A percentile compares a stretch with the other conserved stretches of the same genome.
These are phyloP conservation scores for Umbelopsis isabellina DNA, from an alignment of 192 early-diverging fungal species.

Conservation along the genomic window DNA sequence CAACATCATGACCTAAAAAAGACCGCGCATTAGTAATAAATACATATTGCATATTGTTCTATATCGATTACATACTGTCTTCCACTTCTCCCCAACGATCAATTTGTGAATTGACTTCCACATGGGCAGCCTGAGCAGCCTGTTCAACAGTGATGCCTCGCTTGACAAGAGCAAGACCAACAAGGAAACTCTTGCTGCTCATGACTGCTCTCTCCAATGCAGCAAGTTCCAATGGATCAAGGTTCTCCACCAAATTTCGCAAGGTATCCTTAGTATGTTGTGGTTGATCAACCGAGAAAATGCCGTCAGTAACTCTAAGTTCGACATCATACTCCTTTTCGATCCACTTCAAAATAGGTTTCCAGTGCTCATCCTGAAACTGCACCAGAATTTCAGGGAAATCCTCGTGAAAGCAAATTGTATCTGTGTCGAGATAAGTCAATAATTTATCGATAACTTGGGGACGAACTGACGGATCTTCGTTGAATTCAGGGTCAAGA, in stretches of 20 bases:
- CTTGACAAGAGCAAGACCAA: constrained; percentile 87
- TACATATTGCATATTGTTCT: background rate
- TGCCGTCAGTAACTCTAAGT: constrained; percentile 71
- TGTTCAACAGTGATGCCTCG: constrained; percentile 71
- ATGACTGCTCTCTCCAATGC: constrained; percentile 89
- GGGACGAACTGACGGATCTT: constrained; percentile 47
- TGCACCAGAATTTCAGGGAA: constrained; percentile 78
- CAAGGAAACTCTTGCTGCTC: constrained; percentile 88
- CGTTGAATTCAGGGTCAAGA: constrained; percentile 48
- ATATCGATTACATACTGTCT: constrained; percentile 59
- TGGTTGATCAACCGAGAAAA: constrained; percentile 71
- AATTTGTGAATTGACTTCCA: constrained; percentile 89
- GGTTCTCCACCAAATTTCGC: constrained; percentile 52
- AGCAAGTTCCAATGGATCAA: constrained; percentile 75
- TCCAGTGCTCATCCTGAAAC: constrained; percentile 80
- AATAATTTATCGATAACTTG: constrained; percentile 78
- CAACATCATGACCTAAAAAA: constrained; percentile 68
- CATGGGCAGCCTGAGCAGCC: constrained; percentile 76
- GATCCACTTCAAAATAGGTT: constrained; percentile 82
- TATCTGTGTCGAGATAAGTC: constrained; percentile 87
- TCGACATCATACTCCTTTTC: constrained; percentile 63
- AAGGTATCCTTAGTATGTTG: constrained; percentile 61
- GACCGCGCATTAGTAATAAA: background rate
- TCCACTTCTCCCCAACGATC: constrained; percentile 90
- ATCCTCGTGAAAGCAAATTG: constrained; percentile 84